Evolutionary conservation across 768 basidiomycete species (phyloP).

Genomic region (Naganishia vaughanmartiniae): DNA sequence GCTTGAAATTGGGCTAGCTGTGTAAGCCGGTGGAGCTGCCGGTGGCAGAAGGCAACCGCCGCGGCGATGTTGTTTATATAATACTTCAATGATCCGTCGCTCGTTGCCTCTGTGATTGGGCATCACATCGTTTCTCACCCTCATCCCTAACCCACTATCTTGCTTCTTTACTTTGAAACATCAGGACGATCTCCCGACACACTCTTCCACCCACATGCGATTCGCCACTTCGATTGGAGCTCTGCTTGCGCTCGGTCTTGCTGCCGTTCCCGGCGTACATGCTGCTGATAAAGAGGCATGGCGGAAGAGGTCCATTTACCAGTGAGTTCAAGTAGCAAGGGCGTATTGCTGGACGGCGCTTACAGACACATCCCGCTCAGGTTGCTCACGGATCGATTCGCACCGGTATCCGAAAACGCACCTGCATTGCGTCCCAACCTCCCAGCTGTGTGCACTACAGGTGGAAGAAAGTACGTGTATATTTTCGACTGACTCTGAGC

Average conservation of each 20-base stretch:
- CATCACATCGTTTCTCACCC: too few species aligned
- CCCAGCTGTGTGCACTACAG: constrained; percentile 4
- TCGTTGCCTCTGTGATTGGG: too few species aligned
- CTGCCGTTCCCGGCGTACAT: constrained; percentile 37
- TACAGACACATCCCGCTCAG: not conserved
- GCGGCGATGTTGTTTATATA: too few species aligned
- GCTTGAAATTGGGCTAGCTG: too few species aligned
- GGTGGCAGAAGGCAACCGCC: too few species aligned
- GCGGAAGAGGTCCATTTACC: constrained; percentile 76
- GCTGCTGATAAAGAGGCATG: constrained; percentile 59
- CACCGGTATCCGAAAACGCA: constrained; percentile 62
- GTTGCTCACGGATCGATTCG: constrained; percentile 68
- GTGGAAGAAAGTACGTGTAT: constrained; percentile 1
- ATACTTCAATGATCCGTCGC: too few species aligned
- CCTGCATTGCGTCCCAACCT: constrained; percentile 41
- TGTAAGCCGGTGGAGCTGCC: too few species aligned
- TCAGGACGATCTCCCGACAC: too few species aligned
- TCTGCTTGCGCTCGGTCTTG: not conserved
- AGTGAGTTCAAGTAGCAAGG: constrained; percentile 52
- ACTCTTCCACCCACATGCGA: not conserved
- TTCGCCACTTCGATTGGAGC: not conserved
- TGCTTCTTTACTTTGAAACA: too few species aligned
- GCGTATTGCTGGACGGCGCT: not conserved
- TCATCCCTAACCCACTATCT: too few species aligned
- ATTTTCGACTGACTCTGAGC: not conserved